Evolutionary conservation across 805 yeast genomes (phyloP), one percentile per base, ranked within the genome.

Genomic region (Suhomyces xylopsoci): DNA sequence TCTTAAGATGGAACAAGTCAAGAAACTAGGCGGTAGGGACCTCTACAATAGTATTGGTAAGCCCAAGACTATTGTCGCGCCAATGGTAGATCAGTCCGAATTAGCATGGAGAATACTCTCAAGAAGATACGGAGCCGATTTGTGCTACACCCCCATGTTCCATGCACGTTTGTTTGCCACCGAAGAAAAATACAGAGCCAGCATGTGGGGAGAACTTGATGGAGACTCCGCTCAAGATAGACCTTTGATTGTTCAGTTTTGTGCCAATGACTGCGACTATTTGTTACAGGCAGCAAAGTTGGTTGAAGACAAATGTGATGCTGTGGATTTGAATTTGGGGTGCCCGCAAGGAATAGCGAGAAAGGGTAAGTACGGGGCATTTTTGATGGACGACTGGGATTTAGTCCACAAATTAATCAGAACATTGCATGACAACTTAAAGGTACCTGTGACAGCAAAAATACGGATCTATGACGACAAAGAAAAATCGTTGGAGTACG

Each of bases 271-370:
- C 61, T 93, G 97, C 0, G 96, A 90, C 6, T 84, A 82, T 60
- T 74, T 94, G 24, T 70, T 94, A 12, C 67, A 77, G 45, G 98
- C 99, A 2, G 98, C 98, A 1, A 79, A 81, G 59, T 74, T 77
- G 22, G 96, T 94, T 2, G 89, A 85, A 52, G 88, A 85, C 49
- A 78, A 82, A 55, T 93, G 98, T 69, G 98, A 93, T 71, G 99
- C 97, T 0, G 96, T 94, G 24, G 99, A 94, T 70, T 78, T 94
- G 59, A 94, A 94, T 63, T 76, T 94, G 53, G 99, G 99, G 0
- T 94, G 99, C 69, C 99, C 99, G 0, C 99, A 94, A 69, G 97
- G 97, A 1, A 94, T 94, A 55, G 99, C 99, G 0, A 81, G 80
- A 57, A 89, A 90, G 68, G 99, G 99, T 0, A 87, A 89, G 57